Evolutionary conservation across 208 protist genomes (phyloP), one percentile per base, ranked within the genome.

Genomic region (Acanthamoeba castellanii): DNA sequence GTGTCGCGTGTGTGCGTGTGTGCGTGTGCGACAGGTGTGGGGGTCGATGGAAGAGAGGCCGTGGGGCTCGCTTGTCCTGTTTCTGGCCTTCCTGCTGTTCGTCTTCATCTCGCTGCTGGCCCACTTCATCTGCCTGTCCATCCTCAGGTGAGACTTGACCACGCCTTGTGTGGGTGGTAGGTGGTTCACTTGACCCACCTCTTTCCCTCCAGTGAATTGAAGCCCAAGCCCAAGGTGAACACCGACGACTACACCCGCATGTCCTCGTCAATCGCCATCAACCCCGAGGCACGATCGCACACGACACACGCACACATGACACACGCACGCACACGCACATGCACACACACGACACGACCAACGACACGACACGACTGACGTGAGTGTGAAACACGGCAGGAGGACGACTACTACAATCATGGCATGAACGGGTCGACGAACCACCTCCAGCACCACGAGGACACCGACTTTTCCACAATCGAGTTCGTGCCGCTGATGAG

Each of bases 401-500:
- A 66, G 82, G 82, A 57, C 27, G 11, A 64, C 82, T 8, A 64
- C 72, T 8, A 64, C 82, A 8, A 64, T 22, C 20, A 52, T 22
- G 11, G 68, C 68, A 81, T 81, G 34, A 32, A 32, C 72, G 22
- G 34, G 34, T 13, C 68, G 32, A 42, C 68, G 68, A 34, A 18
- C 14, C 32, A 18, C 47, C 0, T 1, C 14, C 32, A 18, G 22
- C 27, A 76, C 32, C 27, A 16, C 34, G 68, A 20, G 34, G n/a
- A 30, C 20, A 89, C 47, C 1, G 82, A 89, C 47, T 89, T 32
- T 32, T 89, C 82, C 37, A 89, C 82, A 32, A 66, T 89, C 27
- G 82, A 89, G 14, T 89, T 89, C 34, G 82, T 89, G 47, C 82
- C 82, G 34, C 18, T 76, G 68, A 76, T 70, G n/a, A 70, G 64